These are phyloP conservation scores for Penicillium sp. DNA, from an alignment of 2,329 filamentous ascomycete species.

Conservation along the genomic window DNA sequence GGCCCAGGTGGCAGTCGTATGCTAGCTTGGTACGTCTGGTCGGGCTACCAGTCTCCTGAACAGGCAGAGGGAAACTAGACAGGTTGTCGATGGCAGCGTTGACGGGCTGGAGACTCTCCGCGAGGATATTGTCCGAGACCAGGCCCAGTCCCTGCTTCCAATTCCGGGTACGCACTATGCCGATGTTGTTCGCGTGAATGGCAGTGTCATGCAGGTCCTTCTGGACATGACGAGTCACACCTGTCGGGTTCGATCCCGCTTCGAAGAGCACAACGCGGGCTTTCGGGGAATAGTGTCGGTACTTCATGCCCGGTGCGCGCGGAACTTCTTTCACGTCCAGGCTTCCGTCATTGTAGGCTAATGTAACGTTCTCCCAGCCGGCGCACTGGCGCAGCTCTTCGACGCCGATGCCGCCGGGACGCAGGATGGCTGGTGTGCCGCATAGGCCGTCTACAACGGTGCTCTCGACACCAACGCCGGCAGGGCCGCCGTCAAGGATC, in stretches of 20 bases:
- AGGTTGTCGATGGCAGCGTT: constrained; percentile 24
- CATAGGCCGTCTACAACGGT: constrained; percentile 91
- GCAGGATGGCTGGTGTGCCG: constrained; percentile 70
- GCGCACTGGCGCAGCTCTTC: constrained; percentile 67
- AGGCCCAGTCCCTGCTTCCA: constrained; percentile 32
- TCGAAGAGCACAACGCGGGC: constrained; percentile 83
- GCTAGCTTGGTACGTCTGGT: constrained; percentile 32
- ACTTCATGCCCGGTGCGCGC: constrained; percentile 95
- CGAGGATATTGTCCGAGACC: constrained; percentile 18
- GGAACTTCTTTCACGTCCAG: constrained; percentile 63
- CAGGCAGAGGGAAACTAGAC: constrained; percentile 25
- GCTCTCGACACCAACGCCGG: constrained; percentile 86
- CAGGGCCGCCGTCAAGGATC: constrained; percentile 83
- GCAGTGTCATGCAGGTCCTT: constrained; percentile 31
- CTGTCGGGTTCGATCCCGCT: constrained; percentile 37
- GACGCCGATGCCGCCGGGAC: constrained; percentile 81
- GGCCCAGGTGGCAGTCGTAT: constrained; percentile 69
- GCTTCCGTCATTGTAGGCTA: constrained; percentile 72
- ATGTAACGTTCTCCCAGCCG: constrained; percentile 74
- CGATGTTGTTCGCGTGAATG: constrained; percentile 30
- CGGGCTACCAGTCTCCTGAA: constrained; percentile 20
- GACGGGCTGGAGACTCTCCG: constrained; percentile 21
- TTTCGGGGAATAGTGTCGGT: constrained; percentile 92
- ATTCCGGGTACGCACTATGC: constrained; percentile 39
- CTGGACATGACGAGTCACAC: constrained; percentile 30